Evolutionary conservation across 1,284 basidiomycete genomes (phyloP).

Genomic region (Paramarasmius palmivorus): DNA sequence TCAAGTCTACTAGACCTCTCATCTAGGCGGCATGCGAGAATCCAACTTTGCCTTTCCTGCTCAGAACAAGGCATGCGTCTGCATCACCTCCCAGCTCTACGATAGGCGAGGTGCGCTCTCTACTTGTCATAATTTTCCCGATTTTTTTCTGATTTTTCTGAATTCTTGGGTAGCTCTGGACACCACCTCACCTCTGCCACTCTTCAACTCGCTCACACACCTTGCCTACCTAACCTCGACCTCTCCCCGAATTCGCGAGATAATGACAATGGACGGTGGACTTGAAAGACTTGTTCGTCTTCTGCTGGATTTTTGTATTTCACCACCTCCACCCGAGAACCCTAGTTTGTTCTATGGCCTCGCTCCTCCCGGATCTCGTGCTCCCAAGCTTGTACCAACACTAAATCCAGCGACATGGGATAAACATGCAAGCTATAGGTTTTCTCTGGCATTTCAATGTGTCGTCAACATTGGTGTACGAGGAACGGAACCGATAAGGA

Average conservation of each 20-base stretch:
- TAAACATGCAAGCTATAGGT: constrained; percentile 83
- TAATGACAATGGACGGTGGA: constrained; percentile 96
- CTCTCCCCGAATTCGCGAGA: constrained; percentile 96
- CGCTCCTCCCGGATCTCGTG: constrained; percentile 55
- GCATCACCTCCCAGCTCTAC: constrained; percentile 93
- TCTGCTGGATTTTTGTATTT: constrained; percentile 82
- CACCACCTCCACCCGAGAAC: constrained; percentile 75
- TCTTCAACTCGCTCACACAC: constrained; percentile 97
- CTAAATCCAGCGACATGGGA: constrained; percentile 74
- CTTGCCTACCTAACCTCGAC: constrained; percentile 97
- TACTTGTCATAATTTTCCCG: constrained; percentile 11
- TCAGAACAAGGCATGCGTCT: constrained; percentile 94
- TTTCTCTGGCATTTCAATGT: constrained; percentile 94
- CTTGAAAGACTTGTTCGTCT: constrained; percentile 95
- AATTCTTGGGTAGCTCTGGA: constrained; percentile 75
- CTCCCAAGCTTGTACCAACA: constrained; percentile 52
- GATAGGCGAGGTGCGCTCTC: constrained; percentile 84
- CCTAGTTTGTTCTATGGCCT: constrained; percentile 75
- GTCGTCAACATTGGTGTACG: constrained; percentile 97
- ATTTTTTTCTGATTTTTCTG: constrained; percentile 16
- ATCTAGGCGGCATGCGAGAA: constrained; percentile 74
- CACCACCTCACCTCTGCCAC: constrained; percentile 85
- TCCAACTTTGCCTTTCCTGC: constrained; percentile 95
- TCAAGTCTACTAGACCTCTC: too few relatives aligned
- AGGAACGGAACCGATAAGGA: constrained; percentile 91